Evolutionary conservation across 352 stramenopile species (phyloP), one percentile per base, ranked within the genome.

Genomic region (Phytophthora fragariaefolia): DNA sequence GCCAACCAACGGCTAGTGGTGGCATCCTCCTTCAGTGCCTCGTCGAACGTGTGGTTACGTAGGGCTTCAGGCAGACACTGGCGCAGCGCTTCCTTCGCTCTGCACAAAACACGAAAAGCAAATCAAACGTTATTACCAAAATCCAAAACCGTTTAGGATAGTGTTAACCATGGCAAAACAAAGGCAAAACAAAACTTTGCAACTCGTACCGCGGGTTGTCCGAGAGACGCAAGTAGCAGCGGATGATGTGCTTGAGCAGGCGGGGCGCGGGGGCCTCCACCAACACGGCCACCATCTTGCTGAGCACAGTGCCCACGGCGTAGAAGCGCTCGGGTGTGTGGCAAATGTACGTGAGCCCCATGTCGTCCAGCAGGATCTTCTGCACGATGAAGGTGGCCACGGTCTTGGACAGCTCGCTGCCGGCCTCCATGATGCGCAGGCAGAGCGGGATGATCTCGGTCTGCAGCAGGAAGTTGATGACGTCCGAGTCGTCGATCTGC

Each of bases 401-500:
- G 4, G 98, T 99, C 78, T 99, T 99, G 72, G 85, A 98, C 17
- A 99, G 83, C 71, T 99, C 98, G 58, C 89, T 98, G 26, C 98
- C 98, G 18, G 96, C 97, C 72, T 99, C 98, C 98, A 99, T 99
- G 63, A 99, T 99, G 38, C 98, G 88, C 17, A 99, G 82, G 74
- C 97, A 99, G 1, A 99, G 80, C 20, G 98, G 98, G 79, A 99
- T 99, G 63, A 99, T 99, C 82, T 99, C 98, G 20, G 98, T 99
- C 59, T 98, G 96, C n/a, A 99, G 76, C 27, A 99, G 72, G 63
- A 99, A 99, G 63, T 98, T 98, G 76, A 99, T 99, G 3, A 99
- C 97, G 58, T 99, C 96, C 34, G 94, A 89, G 85, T 99, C 98
- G 74, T 99, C 97, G 74, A 99, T 98, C 91, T 95, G 34, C 17